These are phyloP conservation scores for Dichomitus squalens DNA, from an alignment of 1,284 basidiomycete species.

Conservation along the genomic window DNA sequence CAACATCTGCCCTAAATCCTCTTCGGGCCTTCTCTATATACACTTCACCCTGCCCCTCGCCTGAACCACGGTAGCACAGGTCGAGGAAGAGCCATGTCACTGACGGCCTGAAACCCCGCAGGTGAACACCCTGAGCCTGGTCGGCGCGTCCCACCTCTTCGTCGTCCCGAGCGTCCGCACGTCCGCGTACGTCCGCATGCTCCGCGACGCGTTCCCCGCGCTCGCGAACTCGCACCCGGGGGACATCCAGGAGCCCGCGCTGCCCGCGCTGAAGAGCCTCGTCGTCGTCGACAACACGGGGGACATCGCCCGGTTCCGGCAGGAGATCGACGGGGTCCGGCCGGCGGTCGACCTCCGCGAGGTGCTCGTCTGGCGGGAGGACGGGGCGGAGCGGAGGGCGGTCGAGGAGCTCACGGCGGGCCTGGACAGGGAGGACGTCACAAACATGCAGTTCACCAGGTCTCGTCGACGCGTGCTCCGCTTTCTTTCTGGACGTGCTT, in stretches of 20 bases:
- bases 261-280: slow-evolving; percentile 69
- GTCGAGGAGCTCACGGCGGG: slow-evolving; percentile 44
- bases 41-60: no score
- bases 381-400: slow-evolving; percentile 41
- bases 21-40: no score
- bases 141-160: slow-evolving; percentile 72
- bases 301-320: slow-evolving; percentile 37
- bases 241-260: slow-evolving; percentile 56
- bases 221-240: slow-evolving; percentile 54
- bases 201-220: slow-evolving; percentile 62
- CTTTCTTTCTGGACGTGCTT: background rate
- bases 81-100: no score
- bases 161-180: slow-evolving; percentile 71
- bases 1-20: no score
- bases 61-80: no score
- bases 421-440: slow-evolving; percentile 65
- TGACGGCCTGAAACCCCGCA: slow-evolving; percentile 29
- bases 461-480: slow-evolving; percentile 38
- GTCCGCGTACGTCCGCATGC: slow-evolving; percentile 62
- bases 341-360: slow-evolving; percentile 70
- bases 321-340: slow-evolving; percentile 46
- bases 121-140: slow-evolving; percentile 66
- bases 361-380: slow-evolving; percentile 61
- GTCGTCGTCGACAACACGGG: slow-evolving; percentile 69
- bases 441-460: slow-evolving; percentile 87